A percentile compares a stretch with the other conserved stretches of the same genome.
phyloP scores from a whole-genome alignment of 768 basidiomycete genomes.

The Amanita exitialis region DNA sequence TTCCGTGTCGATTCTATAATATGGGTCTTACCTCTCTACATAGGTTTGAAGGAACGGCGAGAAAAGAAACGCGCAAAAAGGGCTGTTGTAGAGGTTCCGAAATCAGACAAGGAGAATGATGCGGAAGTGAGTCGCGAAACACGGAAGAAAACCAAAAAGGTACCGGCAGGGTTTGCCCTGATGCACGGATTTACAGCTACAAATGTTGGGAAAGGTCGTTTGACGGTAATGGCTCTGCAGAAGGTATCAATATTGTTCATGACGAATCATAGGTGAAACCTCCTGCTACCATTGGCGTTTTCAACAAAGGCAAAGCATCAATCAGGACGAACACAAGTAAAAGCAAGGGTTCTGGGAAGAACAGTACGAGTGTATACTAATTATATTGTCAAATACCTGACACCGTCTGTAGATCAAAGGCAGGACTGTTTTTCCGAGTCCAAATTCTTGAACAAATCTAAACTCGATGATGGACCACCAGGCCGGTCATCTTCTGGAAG shows the following conservation, averaged over 20 bases:
- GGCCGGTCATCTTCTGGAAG: background rate
- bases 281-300: conserved; percentile 39
- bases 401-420: background rate
- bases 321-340: conserved; percentile 21
- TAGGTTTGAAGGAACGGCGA: conserved; percentile 58
- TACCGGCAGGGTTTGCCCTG: conserved; percentile 44
- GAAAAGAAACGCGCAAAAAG: conserved; percentile 53
- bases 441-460: conserved; percentile 28
- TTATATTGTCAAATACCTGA: background rate
- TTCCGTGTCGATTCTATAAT: background rate
- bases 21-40: background rate
- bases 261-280: conserved; percentile 29
- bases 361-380: conserved; percentile 11
- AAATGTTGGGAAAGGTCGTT: conserved; percentile 49
- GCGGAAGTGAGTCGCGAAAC: conserved; percentile 13
- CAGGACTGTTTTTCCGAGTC: conserved; percentile 33
- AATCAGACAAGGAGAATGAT: conserved; percentile 10
- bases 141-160: conserved; percentile 19
- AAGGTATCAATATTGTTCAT: background rate
- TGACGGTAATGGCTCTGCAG: conserved; percentile 36
- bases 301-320: conserved; percentile 59
- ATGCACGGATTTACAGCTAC: conserved; percentile 60
- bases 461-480: background rate
- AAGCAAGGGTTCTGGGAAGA: conserved; percentile 13
- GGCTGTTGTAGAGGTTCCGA: conserved; percentile 33